Evolutionary conservation across 2,329 filamentous ascomycete genomes (phyloP).

Genomic region (Trichoderma atroviride): DNA sequence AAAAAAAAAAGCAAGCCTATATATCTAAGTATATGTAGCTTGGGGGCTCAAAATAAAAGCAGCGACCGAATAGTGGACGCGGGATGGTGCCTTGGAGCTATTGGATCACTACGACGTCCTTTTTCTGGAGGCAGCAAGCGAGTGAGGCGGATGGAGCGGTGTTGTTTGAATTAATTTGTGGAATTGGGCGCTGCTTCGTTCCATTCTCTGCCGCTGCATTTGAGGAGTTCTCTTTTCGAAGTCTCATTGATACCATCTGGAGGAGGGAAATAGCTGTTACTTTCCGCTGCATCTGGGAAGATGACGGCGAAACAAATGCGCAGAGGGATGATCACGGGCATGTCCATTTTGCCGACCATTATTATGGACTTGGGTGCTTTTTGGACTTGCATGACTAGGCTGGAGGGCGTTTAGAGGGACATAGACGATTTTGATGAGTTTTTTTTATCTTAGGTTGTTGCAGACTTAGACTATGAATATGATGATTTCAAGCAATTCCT

Average conservation of each 20-base stretch:
- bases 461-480: constrained; percentile 32
- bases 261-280: not conserved
- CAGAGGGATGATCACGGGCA: constrained; percentile 19
- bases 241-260: constrained; percentile 31
- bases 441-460: constrained; percentile 30
- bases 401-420: constrained; percentile 43
- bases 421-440: constrained; percentile 46
- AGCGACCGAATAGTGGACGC: not conserved
- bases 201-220: constrained; percentile 24
- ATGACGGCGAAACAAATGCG: constrained; percentile 7
- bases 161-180: constrained; percentile 25
- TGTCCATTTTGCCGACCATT: constrained; percentile 26
- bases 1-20: not conserved
- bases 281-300: constrained; percentile 18
- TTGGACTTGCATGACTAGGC: constrained; percentile 40
- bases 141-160: constrained; percentile 30
- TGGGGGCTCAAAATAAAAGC: not conserved
- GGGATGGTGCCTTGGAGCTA: not conserved
- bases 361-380: constrained; percentile 28
- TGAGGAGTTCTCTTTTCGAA: constrained; percentile 23
- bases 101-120: constrained; percentile 4
- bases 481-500: constrained; percentile 23
- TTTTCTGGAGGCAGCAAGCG: constrained; percentile 5
- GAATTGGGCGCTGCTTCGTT: constrained; percentile 24
- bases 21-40: not conserved